Base-by-base conservation (phyloP, 345 rosid species). In the Gossypium turneri region DNA sequence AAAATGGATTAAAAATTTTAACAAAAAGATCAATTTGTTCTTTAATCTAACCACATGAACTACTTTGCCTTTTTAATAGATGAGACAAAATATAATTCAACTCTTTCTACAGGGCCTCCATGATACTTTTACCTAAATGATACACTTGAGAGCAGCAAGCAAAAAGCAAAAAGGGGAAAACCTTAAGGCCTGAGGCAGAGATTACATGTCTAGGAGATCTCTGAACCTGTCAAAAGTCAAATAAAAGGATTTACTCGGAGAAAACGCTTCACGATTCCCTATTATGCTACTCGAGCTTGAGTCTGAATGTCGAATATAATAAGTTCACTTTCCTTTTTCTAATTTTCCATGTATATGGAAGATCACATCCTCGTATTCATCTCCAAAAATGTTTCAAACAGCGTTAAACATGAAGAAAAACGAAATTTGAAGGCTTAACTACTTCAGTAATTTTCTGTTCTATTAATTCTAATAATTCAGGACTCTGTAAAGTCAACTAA, bases 101-200 rank as follows among this genome's bases (percentile, higher is more conserved):
- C 7, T 34, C 41, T 34, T 4, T 5, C 7, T 34, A 34, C 7
- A 34, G 1, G 7, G 41, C 41, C 7, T 34, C 41, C 41, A 34
- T 34, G 41, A 34, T 5, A 34, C 41, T 34, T 34, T 34, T 34
- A 34, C 10, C 50, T 9, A 45, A 34, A 34, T 4, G 7, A 34
- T 5, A 34, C 41, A 34, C 7, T 34, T 34, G 41, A 34, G 17
- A 62, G 9, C 19, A 55, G 8, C 9, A 12, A 66, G 6, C 48
- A 10, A 57, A 12, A 50, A 56, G 61, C 48, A 10, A 57, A 12
- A 50, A 56, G 61, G 56, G 62, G 22, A 10, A 56, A 44, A 86
- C 89, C 89, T 86, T 86, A 55, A 84, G 84, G 67, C 86, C 81
- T 43, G 81, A 43, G 77, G 76, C 24, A 43, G 83, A 79, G 34